Evolutionary conservation across 352 stramenopile genomes (phyloP), one percentile per base, ranked within the genome.

Genomic region (Phytophthora pistaciae): DNA sequence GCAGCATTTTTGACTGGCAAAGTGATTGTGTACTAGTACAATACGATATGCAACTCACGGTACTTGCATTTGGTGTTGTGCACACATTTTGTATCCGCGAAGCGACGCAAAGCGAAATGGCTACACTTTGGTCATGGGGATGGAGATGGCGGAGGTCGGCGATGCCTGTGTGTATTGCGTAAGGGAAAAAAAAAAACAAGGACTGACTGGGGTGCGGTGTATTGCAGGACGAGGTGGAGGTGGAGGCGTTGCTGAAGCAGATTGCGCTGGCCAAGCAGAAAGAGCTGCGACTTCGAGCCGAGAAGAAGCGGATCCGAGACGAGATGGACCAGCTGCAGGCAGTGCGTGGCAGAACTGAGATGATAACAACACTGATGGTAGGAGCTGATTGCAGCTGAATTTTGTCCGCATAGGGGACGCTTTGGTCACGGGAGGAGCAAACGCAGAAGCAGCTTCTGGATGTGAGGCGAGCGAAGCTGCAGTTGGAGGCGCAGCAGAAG

Each of bases 241-340:
- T 93, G 23, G 85, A 92, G 48, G 70, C 60, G 68, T 71, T 93
- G 60, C 72, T 93, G 50, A 70, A 64, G 40, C 66, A 92, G 70
- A 79, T 93, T 63, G 72, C 77, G 16, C 60, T 52, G 29, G 70
- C 80, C 23, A 93, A 93, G 64, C 80, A 89, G 44, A 82, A 78
- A 64, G 85, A 93, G 56, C 78, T 92, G 58, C 70, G 75, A n/a
- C 66, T 92, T n/a, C 79, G 77, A 18, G 82, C 70, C 13, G 85
- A 93, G 78, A 92, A 91, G 62, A 84, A 89, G 72, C 84, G 81
- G 38, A 73, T 93, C 46, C 84, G 84, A 21, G 68, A 70, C 54
- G 84, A 91, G 42, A 74, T 92, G 8, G 72, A 77, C 52, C 64
- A 84, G 36, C 56, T 90, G 21, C 75, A 81, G 9, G 78, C 69